Evolutionary conservation across 371 early-diverging fungal genomes (phyloP).

Genomic region (Gilbertella persicaria): DNA sequence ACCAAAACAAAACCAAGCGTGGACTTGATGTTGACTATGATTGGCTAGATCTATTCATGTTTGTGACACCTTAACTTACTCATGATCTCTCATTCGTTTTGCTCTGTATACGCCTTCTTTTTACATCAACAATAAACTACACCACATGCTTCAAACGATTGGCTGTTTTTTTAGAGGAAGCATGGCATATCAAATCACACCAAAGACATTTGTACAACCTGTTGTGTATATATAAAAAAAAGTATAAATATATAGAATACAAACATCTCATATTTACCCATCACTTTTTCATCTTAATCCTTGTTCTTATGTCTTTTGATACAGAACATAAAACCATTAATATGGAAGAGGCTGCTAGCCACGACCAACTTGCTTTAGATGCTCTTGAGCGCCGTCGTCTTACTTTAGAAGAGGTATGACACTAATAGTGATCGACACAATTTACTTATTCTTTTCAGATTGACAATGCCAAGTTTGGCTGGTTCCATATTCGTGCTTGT

Average conservation of each 20-base stretch:
- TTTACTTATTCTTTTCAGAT: constrained; percentile 29
- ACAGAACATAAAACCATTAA: constrained; percentile 21
- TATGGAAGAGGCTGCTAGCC: constrained; percentile 17
- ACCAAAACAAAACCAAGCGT: not conserved
- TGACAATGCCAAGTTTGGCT: constrained; percentile 59
- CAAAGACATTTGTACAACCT: not conserved
- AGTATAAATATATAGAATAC: not conserved
- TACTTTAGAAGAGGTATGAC: constrained; percentile 41
- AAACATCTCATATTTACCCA: not conserved
- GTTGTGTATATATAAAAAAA: not conserved
- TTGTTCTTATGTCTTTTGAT: constrained; percentile 22
- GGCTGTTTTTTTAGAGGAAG: constrained; percentile 1
- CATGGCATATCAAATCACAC: not conserved
- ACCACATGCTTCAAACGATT: constrained; percentile 24
- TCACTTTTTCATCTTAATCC: constrained; percentile 1
- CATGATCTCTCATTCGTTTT: not conserved
- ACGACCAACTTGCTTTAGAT: constrained; percentile 26
- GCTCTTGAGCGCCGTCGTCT: constrained; percentile 37
- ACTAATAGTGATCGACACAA: not conserved
- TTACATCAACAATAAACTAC: not conserved
- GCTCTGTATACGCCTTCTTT: too few species aligned
- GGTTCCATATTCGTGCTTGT: constrained; percentile 88
- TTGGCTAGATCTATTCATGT: not conserved
- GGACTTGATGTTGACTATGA: not conserved
- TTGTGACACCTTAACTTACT: not conserved